These are phyloP conservation scores for Halenospora varia DNA, from an alignment of 495 filamentous ascomycete species.

Conservation along the genomic window DNA sequence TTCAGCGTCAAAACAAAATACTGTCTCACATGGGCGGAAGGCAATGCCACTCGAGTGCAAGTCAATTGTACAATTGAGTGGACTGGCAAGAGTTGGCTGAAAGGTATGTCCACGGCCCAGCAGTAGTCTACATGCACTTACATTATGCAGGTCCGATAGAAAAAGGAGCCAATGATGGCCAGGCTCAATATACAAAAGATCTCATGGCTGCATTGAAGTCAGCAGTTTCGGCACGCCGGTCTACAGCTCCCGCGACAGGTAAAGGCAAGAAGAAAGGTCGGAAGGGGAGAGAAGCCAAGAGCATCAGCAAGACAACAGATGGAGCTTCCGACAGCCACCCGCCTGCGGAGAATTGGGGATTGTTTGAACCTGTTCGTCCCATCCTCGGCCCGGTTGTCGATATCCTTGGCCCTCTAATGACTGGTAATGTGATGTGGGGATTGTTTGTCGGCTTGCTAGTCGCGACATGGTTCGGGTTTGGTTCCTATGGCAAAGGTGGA, in stretches of 20 bases:
- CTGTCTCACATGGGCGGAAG: conserved; percentile 85
- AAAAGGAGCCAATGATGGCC: conserved; percentile 90
- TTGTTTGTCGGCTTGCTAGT: conserved; percentile 54
- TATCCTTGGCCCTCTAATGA: conserved; percentile 66
- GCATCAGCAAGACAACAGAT: conserved; percentile 30
- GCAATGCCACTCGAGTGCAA: conserved; percentile 76
- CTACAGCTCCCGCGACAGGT: conserved; percentile 39
- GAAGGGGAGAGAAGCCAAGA: conserved; percentile 36
- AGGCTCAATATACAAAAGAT: conserved; percentile 73
- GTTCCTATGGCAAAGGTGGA: conserved; percentile 27
- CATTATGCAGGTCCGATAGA: conserved; percentile 71
- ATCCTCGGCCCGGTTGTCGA: conserved; percentile 67
- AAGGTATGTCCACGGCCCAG: conserved; percentile 54
- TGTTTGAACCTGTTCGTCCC: conserved; percentile 71
- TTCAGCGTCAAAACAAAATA: conserved; percentile 92
- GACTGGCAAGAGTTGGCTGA: conserved; percentile 97
- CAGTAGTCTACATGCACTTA: conserved; percentile 6
- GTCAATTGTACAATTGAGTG: conserved; percentile 90
- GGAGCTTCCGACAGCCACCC: conserved; percentile 42
- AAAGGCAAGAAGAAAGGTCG: conserved; percentile 52
- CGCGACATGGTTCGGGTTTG: conserved; percentile 51
- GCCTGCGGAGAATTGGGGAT: conserved; percentile 60
- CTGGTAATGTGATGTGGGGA: conserved; percentile 62
- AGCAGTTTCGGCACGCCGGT: conserved; percentile 63
- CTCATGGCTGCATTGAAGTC: conserved; percentile 68